A percentile compares a stretch with the other conserved stretches of the same genome.
These are phyloP conservation scores for Lactarius akahatsu DNA, from an alignment of 768 basidiomycete genomes.

Conservation along the genomic window DNA sequence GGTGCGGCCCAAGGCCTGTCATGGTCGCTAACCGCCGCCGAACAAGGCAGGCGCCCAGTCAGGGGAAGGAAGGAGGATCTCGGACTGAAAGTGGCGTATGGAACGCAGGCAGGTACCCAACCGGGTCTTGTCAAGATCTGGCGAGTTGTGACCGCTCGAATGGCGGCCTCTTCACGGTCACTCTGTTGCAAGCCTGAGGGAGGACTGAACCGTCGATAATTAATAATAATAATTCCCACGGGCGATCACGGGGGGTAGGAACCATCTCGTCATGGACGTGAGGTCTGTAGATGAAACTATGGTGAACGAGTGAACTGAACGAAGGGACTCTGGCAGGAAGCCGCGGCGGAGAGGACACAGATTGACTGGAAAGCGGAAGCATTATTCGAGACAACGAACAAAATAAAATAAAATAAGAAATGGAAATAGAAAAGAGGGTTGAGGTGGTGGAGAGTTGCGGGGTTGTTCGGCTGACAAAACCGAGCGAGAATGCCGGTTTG, in stretches of 20 bases:
- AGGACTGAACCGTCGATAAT: conserved; percentile 9
- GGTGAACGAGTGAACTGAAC: neutral
- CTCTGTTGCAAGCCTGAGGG: conserved; percentile 4
- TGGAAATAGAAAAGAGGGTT: conserved; percentile 3
- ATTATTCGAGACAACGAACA: neutral
- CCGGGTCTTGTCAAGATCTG: conserved; percentile 23
- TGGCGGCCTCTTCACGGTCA: neutral
- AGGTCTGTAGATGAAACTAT: conserved; percentile 18
- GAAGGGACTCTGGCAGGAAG: conserved; percentile 8
- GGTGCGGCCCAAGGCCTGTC: neutral
- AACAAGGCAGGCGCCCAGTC: conserved; percentile 24
- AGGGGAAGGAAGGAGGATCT: conserved; percentile 11
- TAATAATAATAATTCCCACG: conserved; percentile 12
- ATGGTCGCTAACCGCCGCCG: conserved; percentile 19
- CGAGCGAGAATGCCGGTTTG: conserved; percentile 28
- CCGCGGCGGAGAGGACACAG: conserved; percentile 18
- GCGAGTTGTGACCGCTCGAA: conserved; percentile 11
- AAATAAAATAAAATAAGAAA: neutral
- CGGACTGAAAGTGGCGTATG: conserved; percentile 26
- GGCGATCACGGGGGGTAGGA: neutral
- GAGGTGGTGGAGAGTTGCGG: neutral
- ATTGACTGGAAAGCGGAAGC: conserved; percentile 14
- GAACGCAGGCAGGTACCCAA: conserved; percentile 9
- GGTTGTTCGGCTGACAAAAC: conserved; percentile 29
- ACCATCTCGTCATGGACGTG: neutral